Evolutionary conservation across 1,284 basidiomycete genomes (phyloP).

Genomic region (Stygiomarasmius scandens): DNA sequence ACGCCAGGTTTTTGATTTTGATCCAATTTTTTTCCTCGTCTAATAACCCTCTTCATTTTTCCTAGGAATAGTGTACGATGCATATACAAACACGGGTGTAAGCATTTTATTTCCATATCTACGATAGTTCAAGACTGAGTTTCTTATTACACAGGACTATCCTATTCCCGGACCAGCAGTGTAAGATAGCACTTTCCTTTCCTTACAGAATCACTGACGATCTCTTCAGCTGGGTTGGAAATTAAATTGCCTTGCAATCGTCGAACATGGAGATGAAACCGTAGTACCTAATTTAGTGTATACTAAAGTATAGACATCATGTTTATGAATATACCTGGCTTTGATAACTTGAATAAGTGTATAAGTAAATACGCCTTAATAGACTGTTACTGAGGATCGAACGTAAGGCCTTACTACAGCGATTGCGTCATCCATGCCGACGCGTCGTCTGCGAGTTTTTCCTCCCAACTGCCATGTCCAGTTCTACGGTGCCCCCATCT

Average conservation of each 20-base stretch:
- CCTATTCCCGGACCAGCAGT: conserved; percentile 46
- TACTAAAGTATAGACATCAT: no score
- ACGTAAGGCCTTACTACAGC: no score
- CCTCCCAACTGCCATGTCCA: not conserved
- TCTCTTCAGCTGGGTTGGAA: no score
- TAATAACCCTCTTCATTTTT: not conserved
- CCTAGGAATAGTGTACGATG: conserved; percentile 37
- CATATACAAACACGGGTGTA: conserved; percentile 30
- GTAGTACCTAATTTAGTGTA: no score
- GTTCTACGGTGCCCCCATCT: not conserved
- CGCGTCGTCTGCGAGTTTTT: not conserved
- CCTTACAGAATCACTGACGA: no score
- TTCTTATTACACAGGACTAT: conserved; percentile 30
- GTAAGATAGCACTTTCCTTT: conserved; percentile 20
- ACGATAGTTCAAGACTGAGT: conserved; percentile 26
- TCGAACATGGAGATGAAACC: no score
- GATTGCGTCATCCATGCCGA: not conserved
- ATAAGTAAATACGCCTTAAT: no score
- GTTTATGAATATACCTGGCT: no score
- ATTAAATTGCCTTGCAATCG: no score
- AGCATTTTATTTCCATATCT: conserved; percentile 13
- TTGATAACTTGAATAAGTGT: no score
- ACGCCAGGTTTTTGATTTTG: conserved; percentile 39
- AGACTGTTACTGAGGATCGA: no score
- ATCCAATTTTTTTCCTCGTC: not conserved